A percentile compares a stretch with the other conserved stretches of the same genome.
These are phyloP conservation scores for Platanthera guangdongensis DNA, from an alignment of 106 monocot genomes.

Conservation along the genomic window DNA sequence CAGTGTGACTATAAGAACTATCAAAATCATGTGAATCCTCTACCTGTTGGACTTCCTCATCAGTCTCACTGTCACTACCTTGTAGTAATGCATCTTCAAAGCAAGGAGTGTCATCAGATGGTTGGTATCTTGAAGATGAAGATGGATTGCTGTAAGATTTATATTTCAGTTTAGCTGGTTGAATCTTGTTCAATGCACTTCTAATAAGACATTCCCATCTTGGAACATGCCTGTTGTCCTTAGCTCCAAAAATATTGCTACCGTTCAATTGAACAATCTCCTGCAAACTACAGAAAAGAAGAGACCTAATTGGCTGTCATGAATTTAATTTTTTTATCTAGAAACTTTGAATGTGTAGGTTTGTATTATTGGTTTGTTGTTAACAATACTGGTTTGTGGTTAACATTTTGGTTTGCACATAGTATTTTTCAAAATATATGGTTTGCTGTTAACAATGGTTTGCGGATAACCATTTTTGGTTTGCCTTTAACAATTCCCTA, in stretches of 20 bases:
- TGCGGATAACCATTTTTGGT: no score
- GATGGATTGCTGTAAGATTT: constrained; percentile 55
- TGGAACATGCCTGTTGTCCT: constrained; percentile 60
- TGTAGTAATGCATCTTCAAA: constrained; percentile 47
- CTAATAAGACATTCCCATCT: constrained; percentile 89
- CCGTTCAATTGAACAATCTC: constrained; percentile 94
- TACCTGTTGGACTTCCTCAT: constrained; percentile 25
- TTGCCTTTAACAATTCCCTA: no score
- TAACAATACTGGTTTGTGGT: no score
- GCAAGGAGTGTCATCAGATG: constrained; percentile 27
- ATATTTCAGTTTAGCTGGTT: constrained; percentile 23
- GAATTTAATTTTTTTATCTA: no score
- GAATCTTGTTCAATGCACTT: constrained; percentile 44
- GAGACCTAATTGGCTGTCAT: no score
- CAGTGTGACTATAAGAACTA: neutral
- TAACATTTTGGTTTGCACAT: no score
- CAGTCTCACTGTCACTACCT: constrained; percentile 33
- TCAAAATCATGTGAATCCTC: constrained; percentile 10
- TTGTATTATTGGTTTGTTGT: no score
- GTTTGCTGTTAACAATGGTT: no score
- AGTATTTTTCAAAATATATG: no score
- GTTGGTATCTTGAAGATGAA: constrained; percentile 56
- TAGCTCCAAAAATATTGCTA: constrained; percentile 86
- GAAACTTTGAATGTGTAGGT: no score
- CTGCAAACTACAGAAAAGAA: constrained; percentile 54